Evolutionary conservation across 78 protist species (phyloP), one percentile per base, ranked within the genome.

Genomic region (Pelomyxa schiedti): DNA sequence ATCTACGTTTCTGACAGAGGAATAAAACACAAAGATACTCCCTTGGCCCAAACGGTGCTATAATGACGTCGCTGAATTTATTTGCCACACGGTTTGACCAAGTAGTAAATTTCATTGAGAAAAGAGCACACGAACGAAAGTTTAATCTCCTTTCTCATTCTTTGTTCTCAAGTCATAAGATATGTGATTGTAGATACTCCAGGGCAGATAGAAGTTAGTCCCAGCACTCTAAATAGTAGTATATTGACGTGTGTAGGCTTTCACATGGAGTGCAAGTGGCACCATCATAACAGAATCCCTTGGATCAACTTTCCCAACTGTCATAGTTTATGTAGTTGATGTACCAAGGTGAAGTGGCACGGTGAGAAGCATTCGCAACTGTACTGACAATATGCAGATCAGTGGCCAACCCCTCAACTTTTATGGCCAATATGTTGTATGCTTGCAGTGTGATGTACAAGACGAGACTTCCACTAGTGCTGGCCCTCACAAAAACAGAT

Each of bases 1-100:
- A 9, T 24, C 4, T 71, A 78, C 6, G 8, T 5, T 9, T 3
- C 41, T 24, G 69, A 42, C 1, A 3, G 5, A 7, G 32, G 9
- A 29, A 28, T 30, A 74, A 39, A 64, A 16, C 39, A 36, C 42
- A 73, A 24, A 72, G 77, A 41, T 88, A 90, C 76, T 35, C 58
- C 8, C 81, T 96, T 6, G 99, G 99, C 1, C 99, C 99, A 26
- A 97, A 97, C 70, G 99, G 99, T 4, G 99, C 88, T 42, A 97
- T 97, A 74, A 72, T 97, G 38, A 96, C 99, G 4, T 72, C 93
- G 36, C 81, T 97, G 36, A 97, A 97, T 82, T 87, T 97, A 24
- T 96, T 94, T 52, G 79, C 96, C 7, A 96, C 99, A 0, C 39
- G 81, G 29, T 92, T 96, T 29, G 96, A 94, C 6, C 86, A 97